Evolutionary conservation across 176 grass and related monocot species (phyloP).

Genomic region (Miscanthus lutarioriparius): DNA sequence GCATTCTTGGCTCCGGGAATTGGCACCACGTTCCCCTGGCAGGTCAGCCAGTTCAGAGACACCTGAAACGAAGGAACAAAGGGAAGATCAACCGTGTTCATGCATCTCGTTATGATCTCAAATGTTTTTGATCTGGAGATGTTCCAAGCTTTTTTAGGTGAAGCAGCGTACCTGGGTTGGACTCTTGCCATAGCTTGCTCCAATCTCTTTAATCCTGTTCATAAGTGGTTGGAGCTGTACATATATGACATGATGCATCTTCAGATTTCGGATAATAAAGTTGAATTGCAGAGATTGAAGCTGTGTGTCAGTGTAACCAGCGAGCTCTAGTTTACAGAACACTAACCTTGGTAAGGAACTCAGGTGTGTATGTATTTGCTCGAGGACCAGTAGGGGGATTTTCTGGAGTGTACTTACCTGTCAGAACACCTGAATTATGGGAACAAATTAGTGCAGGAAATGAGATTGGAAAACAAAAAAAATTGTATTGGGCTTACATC

Average conservation of each 20-base stretch:
- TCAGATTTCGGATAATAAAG: slow-evolving; percentile 14
- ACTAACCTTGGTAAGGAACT: slow-evolving; percentile 59
- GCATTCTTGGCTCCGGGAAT: slow-evolving; percentile 91
- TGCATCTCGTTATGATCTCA: background rate
- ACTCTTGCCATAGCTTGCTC: slow-evolving; percentile 72
- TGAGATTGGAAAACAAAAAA: background rate
- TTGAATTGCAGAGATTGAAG: background rate
- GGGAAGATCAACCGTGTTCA: background rate
- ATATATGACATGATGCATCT: background rate
- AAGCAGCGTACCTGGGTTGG: slow-evolving; percentile 63
- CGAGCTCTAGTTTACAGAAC: background rate
- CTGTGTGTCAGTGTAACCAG: background rate
- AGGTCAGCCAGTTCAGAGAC: slow-evolving; percentile 87
- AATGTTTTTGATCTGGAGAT: background rate
- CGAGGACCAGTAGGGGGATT: slow-evolving; percentile 68
- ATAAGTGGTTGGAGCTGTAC: slow-evolving; percentile 83
- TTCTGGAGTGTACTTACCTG: slow-evolving; percentile 75
- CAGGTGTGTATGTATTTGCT: slow-evolving; percentile 63
- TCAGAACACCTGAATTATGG: slow-evolving; percentile 53
- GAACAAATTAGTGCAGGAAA: background rate
- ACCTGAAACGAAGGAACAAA: slow-evolving; percentile 44
- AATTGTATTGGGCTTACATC: background rate
- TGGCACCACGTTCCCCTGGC: slow-evolving; percentile 83
- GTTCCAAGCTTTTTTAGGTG: background rate
- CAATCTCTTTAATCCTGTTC: slow-evolving; percentile 79